Percentiles rank a stretch among this genome's conserved stretches.
Evolutionary conservation across 2,329 filamentous ascomycete genomes (phyloP).

Genomic region (Fusarium sp.): DNA sequence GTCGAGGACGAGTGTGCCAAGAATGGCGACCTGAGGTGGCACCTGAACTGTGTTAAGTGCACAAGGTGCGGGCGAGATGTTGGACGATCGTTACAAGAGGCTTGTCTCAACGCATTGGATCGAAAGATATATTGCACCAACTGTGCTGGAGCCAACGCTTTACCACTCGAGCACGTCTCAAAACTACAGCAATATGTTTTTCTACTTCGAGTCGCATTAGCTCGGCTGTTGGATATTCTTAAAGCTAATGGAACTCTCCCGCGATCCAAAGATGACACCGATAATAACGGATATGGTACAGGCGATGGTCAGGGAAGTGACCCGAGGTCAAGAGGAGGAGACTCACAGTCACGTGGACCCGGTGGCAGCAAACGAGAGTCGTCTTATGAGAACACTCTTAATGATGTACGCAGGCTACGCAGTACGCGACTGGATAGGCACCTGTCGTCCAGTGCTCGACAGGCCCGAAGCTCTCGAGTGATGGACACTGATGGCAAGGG

Average conservation of each 20-base stretch:
- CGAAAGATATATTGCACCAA: constrained; percentile 75
- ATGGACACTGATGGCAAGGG: constrained; percentile 73
- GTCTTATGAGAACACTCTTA: constrained; percentile 93
- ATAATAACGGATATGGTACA: constrained; percentile 45
- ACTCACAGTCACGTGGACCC: constrained; percentile 28
- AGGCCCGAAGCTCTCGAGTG: constrained; percentile 88
- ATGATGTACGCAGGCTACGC: constrained; percentile 89
- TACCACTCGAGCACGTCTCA: constrained; percentile 76
- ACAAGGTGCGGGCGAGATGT: constrained; percentile 72
- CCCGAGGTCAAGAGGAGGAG: constrained; percentile 54
- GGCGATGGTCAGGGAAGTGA: constrained; percentile 61
- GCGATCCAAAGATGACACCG: constrained; percentile 76
- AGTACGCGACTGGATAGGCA: constrained; percentile 96
- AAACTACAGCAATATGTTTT: constrained; percentile 96
- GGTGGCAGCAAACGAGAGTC: constrained; percentile 63
- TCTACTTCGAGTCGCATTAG: constrained; percentile 88
- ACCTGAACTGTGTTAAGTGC: constrained; percentile 84
- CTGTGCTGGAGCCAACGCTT: constrained; percentile 66
- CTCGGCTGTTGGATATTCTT: constrained; percentile 86
- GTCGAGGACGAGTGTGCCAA: constrained; percentile 94
- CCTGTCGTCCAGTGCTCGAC: constrained; percentile 90
- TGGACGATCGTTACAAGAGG: constrained; percentile 72
- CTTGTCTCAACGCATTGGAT: constrained; percentile 74
- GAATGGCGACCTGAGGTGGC: constrained; percentile 80
- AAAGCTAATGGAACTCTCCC: constrained; percentile 84